Conservation (phyloP, 345 rosid species). For the Salix arbutifolia region DNA sequence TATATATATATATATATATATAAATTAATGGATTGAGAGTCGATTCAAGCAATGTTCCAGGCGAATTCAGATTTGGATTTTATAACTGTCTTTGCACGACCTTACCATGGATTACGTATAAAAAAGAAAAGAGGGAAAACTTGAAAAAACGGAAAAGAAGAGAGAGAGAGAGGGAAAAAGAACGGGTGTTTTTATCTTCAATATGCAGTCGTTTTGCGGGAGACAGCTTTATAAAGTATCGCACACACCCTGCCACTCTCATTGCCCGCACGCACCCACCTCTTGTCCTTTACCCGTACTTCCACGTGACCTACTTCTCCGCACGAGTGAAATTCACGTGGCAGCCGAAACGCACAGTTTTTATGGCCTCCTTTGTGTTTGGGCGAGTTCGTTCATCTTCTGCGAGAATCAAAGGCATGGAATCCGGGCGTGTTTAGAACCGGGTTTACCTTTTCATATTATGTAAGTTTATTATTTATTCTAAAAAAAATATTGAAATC, state of each 20-base stretch:
- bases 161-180: not conserved
- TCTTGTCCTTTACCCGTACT: conserved; percentile 36
- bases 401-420: too few relatives aligned
- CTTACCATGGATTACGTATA: too few relatives aligned
- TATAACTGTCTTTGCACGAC: too few relatives aligned
- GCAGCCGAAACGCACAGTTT: not conserved
- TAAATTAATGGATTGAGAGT: too few relatives aligned
- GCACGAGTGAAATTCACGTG: conserved; percentile 29
- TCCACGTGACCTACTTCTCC: not conserved
- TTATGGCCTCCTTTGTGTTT: not conserved
- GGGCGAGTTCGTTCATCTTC: too few relatives aligned
- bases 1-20: too few relatives aligned
- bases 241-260: conserved; percentile 14
- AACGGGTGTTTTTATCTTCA: not conserved
- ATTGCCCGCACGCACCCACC: conserved; percentile 22
- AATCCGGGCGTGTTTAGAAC: too few relatives aligned
- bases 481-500: too few relatives aligned
- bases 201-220: conserved; percentile 18
- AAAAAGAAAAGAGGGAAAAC: not conserved
- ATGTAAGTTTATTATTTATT: too few relatives aligned
- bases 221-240: conserved; percentile 34
- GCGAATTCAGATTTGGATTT: too few relatives aligned
- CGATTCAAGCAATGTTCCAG: too few relatives aligned
- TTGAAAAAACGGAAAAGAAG: not conserved
- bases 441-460: too few relatives aligned